phyloP scores from a whole-genome alignment of 106 monocot genomes.

The Cymbidium sinense region DNA sequence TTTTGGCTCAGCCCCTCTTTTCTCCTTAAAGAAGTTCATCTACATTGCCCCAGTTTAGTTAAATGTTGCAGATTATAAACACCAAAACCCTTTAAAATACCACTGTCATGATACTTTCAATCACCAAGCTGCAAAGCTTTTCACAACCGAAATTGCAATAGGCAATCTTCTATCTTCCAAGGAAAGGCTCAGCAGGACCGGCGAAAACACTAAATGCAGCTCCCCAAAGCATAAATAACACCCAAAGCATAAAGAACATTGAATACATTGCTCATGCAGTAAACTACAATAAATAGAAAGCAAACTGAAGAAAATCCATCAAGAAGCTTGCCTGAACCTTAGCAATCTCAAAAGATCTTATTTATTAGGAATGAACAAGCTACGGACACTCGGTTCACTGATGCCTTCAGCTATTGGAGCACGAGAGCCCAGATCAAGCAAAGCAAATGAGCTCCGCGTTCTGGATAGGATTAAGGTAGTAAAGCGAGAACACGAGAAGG shows the following conservation, averaged over 20 bases:
- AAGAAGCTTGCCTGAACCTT: background rate
- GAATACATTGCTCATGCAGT: background rate
- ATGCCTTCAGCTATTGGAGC: background rate
- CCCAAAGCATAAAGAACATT: background rate
- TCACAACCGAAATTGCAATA: background rate
- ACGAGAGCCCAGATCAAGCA: background rate
- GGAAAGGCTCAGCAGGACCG: background rate
- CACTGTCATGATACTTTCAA: background rate
- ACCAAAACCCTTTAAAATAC: background rate
- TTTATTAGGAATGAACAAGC: background rate
- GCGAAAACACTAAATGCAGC: background rate
- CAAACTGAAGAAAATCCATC: background rate
- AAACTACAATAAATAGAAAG: background rate
- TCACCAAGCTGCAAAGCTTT: background rate
- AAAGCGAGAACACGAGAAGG: no score
- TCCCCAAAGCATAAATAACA: no score
- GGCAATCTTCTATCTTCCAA: background rate
- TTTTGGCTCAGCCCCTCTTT: conserved; percentile 27
- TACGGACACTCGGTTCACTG: background rate
- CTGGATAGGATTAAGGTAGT: no score
- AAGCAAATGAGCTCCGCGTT: background rate
- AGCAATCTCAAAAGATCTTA: background rate
- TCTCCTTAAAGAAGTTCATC: conserved; percentile 77
- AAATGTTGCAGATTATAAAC: background rate
- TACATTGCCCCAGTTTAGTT: background rate